Percentiles rank a stretch among this genome's conserved stretches.
phyloP scores from a whole-genome alignment of 2,329 filamentous ascomycete species.

The Penicillium sp. region DNA sequence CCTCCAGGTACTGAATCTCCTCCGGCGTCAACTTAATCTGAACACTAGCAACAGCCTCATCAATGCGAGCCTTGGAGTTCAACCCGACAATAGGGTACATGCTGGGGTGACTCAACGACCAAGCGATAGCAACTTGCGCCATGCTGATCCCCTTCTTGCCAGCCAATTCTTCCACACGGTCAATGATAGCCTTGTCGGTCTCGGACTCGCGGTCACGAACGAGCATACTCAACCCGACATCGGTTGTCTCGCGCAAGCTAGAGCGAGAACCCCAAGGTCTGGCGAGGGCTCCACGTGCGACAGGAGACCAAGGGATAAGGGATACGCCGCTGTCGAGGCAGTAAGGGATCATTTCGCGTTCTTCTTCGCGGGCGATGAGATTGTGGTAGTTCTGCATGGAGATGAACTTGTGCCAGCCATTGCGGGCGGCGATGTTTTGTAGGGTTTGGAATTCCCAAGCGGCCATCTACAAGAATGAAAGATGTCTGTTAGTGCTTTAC shows the following conservation, averaged over 20 bases:
- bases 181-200: constrained; percentile 52
- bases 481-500: too few relatives aligned
- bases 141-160: constrained; percentile 58
- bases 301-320: constrained; percentile 40
- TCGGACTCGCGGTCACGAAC: constrained; percentile 45
- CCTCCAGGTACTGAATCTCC: constrained; percentile 60
- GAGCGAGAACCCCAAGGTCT: constrained; percentile 44
- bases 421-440: constrained; percentile 47
- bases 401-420: constrained; percentile 51
- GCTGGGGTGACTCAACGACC: constrained; percentile 54
- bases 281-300: constrained; percentile 46
- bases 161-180: constrained; percentile 57
- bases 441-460: constrained; percentile 52
- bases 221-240: constrained; percentile 42
- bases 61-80: constrained; percentile 54
- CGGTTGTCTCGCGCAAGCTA: constrained; percentile 45
- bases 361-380: constrained; percentile 47
- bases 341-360: constrained; percentile 46
- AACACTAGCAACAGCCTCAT: constrained; percentile 54
- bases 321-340: constrained; percentile 40
- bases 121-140: constrained; percentile 62
- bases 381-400: constrained; percentile 54
- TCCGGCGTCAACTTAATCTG: constrained; percentile 52
- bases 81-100: constrained; percentile 61
- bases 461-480: constrained; percentile 39